Base-by-base conservation (phyloP, 805 yeast species). In the Wickerhamomyces bovis region DNA sequence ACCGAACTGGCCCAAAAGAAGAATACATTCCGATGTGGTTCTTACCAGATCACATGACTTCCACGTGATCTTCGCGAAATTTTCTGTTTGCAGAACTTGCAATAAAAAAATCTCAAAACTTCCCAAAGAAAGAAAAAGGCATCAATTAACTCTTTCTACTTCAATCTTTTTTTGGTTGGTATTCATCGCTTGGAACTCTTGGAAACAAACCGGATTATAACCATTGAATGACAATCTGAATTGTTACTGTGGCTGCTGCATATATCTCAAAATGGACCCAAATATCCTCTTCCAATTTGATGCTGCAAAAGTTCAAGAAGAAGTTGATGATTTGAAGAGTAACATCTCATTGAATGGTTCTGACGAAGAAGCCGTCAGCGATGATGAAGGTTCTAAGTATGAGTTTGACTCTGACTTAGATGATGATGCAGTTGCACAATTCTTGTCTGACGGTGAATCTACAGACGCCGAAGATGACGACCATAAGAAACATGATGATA, bases 251-350 rank as follows among this genome's bases (percentile, higher is more conserved):
- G n/a, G n/a, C n/a, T n/a, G n/a, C n/a, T n/a, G 23, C 23, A 22
- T 22, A 22, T n/a, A n/a, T 22, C 7, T 25, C n/a, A 12, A 9
- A 28, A 58, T 58, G 63, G 57, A 58, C 38, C 50, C 61, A 33
- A 53, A 48, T 30, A 53, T 58, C 26, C 46, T 58, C 19, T 58
- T 58, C 51, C 47, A 55, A 11, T 49, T 50, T 15, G 44, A 44
- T 20, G 39, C 23, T 3, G 18, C 12, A 33, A 33, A 33, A 36
- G 39, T 19, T 12, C 22, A 36, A 36, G 23, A 36, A 33, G 23
- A 19, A 12, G 39, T 19, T 38, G 45, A 43, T 31, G 45, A 38
- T 31, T 38, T 43, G 18, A 18, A 38, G 11, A 38, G 41, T 19
- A 28, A 38, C 16, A 25, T 23, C 18, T 42, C 44, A 18, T 35